Conservation (phyloP, 2,329 filamentous ascomycete species). For the Exophiala bonariae region DNA sequence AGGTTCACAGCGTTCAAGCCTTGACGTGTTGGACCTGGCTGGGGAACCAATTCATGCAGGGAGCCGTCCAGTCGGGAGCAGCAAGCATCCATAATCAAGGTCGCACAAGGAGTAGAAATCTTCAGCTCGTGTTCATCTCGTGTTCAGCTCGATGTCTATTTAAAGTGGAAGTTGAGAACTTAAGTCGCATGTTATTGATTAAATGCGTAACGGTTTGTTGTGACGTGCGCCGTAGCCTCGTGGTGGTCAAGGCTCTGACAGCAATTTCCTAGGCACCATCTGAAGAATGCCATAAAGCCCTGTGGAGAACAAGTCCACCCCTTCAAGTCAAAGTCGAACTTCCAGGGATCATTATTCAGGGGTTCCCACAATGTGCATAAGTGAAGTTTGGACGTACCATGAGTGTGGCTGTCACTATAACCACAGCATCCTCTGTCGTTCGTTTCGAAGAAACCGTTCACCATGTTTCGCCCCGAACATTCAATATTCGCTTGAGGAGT, state of each 20-base stretch:
- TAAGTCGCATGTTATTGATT: conserved; percentile 3
- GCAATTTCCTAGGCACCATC: conserved; percentile 10
- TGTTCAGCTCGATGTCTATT: too few species aligned
- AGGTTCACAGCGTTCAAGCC: not conserved
- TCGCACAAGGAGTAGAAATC: not conserved
- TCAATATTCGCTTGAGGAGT: conserved; percentile 8
- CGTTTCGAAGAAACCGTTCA: conserved; percentile 4
- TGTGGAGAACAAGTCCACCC: conserved; percentile 2
- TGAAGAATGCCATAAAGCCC: conserved; percentile 14
- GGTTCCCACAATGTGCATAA: conserved; percentile 21
- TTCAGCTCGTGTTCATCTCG: not conserved
- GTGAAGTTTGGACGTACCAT: conserved; percentile 27
- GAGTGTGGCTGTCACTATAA: conserved; percentile 27
- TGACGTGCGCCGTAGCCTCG: conserved; percentile 13
- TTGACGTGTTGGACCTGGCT: not conserved
- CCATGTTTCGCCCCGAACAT: conserved; percentile 11
- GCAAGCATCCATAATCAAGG: not conserved
- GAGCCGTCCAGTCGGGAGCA: not conserved
- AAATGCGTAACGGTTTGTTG: not conserved
- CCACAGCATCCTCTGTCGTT: conserved; percentile 18
- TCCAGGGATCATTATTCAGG: not conserved
- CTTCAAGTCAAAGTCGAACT: conserved; percentile 1
- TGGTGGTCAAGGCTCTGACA: conserved; percentile 13
- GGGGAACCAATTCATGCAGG: not conserved
- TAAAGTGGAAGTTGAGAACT: conserved; percentile 2